Conservation (phyloP, 371 early-diverging fungal genomes). For the Mortierella sp. region DNA sequence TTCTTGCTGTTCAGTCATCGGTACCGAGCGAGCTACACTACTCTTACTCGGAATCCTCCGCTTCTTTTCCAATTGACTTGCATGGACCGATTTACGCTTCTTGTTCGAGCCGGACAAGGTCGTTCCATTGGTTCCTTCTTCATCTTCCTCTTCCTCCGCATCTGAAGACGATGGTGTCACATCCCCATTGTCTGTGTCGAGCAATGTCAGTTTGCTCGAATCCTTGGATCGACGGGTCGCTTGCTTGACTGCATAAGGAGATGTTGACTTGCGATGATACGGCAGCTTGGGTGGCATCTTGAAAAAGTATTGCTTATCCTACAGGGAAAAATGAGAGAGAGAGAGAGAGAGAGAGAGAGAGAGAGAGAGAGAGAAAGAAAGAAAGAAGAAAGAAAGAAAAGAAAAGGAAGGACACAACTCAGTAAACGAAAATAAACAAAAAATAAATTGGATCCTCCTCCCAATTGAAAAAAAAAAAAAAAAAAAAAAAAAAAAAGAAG, state of each 20-base stretch:
- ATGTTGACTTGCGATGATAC: constrained; percentile 58
- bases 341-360: no score
- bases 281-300: constrained; percentile 70
- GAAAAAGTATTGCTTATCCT: constrained; percentile 75
- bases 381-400: not conserved
- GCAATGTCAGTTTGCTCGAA: constrained; percentile 22
- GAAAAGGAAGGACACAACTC: not conserved
- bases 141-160: constrained; percentile 23
- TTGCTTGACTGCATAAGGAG: constrained; percentile 50
- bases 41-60: constrained; percentile 14
- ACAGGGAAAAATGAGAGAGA: no score
- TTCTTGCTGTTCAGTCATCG: not conserved
- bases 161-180: constrained; percentile 30
- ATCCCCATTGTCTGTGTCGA: constrained; percentile 16
- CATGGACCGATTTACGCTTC: constrained; percentile 30
- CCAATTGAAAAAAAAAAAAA: not conserved
- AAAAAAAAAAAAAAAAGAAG: not conserved
- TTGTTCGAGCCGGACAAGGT: not conserved
- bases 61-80: constrained; percentile 28
- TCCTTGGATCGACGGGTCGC: constrained; percentile 39
- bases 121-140: not conserved
- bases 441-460: not conserved
- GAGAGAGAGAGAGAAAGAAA: no score
- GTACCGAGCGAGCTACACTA: not conserved
- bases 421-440: not conserved